Base-by-base conservation (phyloP, 2,329 filamentous ascomycete genomes). In the Helicocarpus griseus region DNA sequence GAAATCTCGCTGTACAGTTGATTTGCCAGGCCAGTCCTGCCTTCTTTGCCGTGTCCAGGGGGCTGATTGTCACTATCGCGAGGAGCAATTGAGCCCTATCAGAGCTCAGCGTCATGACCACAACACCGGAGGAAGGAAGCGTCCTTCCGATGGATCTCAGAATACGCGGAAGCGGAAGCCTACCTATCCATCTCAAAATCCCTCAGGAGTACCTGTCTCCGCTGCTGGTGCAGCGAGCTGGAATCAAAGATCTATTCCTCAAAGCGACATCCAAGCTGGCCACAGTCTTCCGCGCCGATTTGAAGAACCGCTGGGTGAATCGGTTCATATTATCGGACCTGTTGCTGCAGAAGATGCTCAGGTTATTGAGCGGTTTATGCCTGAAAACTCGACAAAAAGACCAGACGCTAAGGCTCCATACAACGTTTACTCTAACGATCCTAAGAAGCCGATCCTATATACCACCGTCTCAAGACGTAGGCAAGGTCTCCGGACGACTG, bases 1-100 rank as follows among this genome's bases (percentile, higher is more conserved):
- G 54, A 83, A 83, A 62, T 80, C 79, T 2, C 73, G 81, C 56
- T 83, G 81, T 61, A 80, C 79, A 17, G 74, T 79, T 26, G 78
- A 81, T 58, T 65, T 76, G 13, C 71, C 73, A 4, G 72, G 75
- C 1, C 67, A 75, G 48, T 71, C 72, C 6, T 83, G 80, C 58
- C 64, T 81, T 7, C 72, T 82, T 60, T 83, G 80, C 62, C 74
- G 74, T 36, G 75, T 78, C 19, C 78, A 82, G 57, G 73, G 75
- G 7, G 79, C 78, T 4, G 74, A 79, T 22, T 82, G 80, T 53
- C 69, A 74, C 46, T 81, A 79, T 50, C 77, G 77, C 33, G 67
- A 72, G n/a, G 68, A 69, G 49, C 52, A 58, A 14, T 45, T 53
- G 56, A 57, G 26, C 54, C 57, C 44, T 62, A 67, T 33, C 33